phyloP scores from a whole-genome alignment of 2,329 filamentous ascomycete genomes.

The Trichoderma sp. region DNA sequence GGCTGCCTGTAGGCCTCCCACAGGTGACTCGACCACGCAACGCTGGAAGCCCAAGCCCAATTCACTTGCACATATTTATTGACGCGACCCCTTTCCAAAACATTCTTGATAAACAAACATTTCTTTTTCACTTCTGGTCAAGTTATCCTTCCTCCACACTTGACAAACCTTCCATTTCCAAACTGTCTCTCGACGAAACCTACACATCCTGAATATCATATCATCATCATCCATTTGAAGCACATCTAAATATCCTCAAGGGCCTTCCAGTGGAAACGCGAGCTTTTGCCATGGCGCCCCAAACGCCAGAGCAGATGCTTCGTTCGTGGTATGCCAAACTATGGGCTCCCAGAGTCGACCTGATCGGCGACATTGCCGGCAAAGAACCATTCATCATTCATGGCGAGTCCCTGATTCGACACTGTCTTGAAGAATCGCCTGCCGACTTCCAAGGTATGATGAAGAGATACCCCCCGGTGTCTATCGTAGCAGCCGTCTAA shows the following conservation, averaged over 20 bases:
- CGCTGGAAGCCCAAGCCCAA: background rate
- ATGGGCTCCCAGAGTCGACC: slow-evolving; percentile 51
- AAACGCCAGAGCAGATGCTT: background rate
- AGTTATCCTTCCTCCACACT: background rate
- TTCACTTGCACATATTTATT: background rate
- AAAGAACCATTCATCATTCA: slow-evolving; percentile 72
- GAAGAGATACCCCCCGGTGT: background rate
- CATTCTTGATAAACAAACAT: background rate
- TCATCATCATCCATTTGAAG: background rate
- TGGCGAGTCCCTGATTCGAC: slow-evolving; percentile 68
- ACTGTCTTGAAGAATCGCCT: slow-evolving; percentile 61
- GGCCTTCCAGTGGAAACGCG: background rate
- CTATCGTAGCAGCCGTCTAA: background rate
- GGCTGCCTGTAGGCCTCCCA: background rate
- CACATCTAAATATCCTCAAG: background rate
- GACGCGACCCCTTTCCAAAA: background rate
- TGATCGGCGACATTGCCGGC: slow-evolving; percentile 75
- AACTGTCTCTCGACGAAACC: background rate
- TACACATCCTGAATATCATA: background rate
- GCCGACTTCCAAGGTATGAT: slow-evolving; percentile 61
- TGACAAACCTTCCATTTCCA: background rate
- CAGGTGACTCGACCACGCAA: background rate
- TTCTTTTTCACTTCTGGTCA: background rate
- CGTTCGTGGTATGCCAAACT: slow-evolving; percentile 10
- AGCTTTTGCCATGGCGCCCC: background rate